Base-by-base conservation (phyloP, 192 early-diverging fungal species). In the Spinellus fusiger region DNA sequence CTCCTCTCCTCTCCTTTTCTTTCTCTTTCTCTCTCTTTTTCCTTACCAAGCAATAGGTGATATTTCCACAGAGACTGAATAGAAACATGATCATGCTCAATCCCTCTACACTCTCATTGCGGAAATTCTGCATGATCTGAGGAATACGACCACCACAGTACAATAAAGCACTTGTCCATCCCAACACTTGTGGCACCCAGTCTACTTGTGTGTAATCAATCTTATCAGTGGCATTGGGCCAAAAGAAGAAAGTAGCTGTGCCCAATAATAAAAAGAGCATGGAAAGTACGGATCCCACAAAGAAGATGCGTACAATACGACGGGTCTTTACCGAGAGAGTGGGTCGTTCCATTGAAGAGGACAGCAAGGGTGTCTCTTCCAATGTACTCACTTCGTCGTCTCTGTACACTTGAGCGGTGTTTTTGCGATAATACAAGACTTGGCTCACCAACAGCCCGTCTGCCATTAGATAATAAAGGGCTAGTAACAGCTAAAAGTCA, bases 41-140 rank as follows among this genome's bases (percentile, higher is more conserved):
- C 2, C 71, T 61, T 73, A 79, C 81, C 46, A 70, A 32, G 40
- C 57, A 76, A 55, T 76, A 88, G 3, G 85, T 76, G 28, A 85
- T 57, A 73, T 94, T 94, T 22, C 92, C 92, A 47, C 91, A 52
- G 23, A 91, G 84, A 26, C 84, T 85, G 72, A 90, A 91, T n/a
- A 84, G 62, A 75, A 94, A 94, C 90, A 94, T 92, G 49, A 75
- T 75, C 6, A 89, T 54, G 10, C 84, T 85, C 47, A 94, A 73
- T 1, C 92, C 92, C 66, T 91, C 89, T 4, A 84, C 85, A 15
- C 81, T 83, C 70, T 86, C 79, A 49, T 79, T 79, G 20, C 80
- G 65, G 71, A 78, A 85, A 69, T 92, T 94, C 73, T 88, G 83
- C 59, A 88, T 79, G 49, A 94, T 90, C 65, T 94, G 92, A 5